phyloP scores from a whole-genome alignment of 2,329 filamentous ascomycete species.

The Juglanconis juglandina region DNA sequence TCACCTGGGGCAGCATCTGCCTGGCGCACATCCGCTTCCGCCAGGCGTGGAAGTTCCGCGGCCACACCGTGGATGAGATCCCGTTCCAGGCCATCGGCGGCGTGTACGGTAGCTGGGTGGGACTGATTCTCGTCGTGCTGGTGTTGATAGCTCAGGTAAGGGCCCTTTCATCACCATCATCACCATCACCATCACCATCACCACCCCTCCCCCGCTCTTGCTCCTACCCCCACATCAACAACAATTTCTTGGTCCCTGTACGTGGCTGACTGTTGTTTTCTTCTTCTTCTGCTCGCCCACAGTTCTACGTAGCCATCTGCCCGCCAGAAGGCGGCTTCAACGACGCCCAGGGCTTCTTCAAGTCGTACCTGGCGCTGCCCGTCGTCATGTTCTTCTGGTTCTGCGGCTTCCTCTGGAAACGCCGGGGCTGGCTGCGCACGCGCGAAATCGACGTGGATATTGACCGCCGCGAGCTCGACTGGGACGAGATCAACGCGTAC shows the following conservation, averaged over 20 bases:
- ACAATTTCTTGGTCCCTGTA: too few species aligned
- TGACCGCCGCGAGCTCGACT: constrained; percentile 60
- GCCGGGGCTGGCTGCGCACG: constrained; percentile 53
- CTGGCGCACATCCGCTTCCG: constrained; percentile 68
- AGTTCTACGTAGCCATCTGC: constrained; percentile 42
- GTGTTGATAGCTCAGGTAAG: constrained; percentile 52
- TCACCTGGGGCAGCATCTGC: constrained; percentile 69
- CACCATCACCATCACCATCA: constrained; percentile 33
- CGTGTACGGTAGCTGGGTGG: constrained; percentile 62
- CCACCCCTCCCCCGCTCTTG: not conserved
- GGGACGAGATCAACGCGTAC: constrained; percentile 53
- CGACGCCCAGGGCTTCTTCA: constrained; percentile 47
- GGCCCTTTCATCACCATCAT: not conserved
- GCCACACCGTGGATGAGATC: constrained; percentile 64
- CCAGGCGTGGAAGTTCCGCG: constrained; percentile 56
- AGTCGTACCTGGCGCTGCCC: constrained; percentile 51
- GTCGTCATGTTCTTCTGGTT: constrained; percentile 53
- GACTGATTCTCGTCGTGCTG: constrained; percentile 54
- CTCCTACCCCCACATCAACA: not conserved
- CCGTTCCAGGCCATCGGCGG: constrained; percentile 62
- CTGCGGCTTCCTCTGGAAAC: constrained; percentile 62
- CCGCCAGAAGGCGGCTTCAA: constrained; percentile 28
- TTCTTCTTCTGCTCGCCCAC: too few species aligned
- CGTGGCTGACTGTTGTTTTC: too few species aligned
- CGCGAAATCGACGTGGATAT: constrained; percentile 65